Percentiles rank a stretch among this genome's conserved stretches.
Conservation (phyloP, 805 yeast species). For the Ascoidea rubescens region DNA sequence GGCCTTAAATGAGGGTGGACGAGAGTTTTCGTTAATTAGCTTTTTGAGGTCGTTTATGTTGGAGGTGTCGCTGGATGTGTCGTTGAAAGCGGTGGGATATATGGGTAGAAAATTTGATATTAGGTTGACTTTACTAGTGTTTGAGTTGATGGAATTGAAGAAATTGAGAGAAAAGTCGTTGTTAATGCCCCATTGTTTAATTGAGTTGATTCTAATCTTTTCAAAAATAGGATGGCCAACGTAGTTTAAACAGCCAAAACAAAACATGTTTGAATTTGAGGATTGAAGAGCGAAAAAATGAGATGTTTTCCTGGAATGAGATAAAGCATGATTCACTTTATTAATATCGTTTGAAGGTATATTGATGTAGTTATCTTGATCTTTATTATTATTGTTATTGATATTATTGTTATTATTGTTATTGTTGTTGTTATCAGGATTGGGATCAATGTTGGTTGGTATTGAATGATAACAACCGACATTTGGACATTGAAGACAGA, state of each 20-base stretch:
- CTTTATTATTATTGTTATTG: too few relatives aligned
- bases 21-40: slow-evolving; percentile 20
- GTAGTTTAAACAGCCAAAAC: slow-evolving; percentile 68
- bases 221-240: slow-evolving; percentile 50
- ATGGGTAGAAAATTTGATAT: slow-evolving; percentile 15
- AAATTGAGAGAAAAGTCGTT: too few relatives aligned
- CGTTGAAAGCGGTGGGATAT: slow-evolving; percentile 14
- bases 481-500: slow-evolving; percentile 70
- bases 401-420: too few relatives aligned
- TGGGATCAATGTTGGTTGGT: too few relatives aligned
- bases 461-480: slow-evolving; percentile 42
- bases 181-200: slow-evolving; percentile 9
- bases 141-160: too few relatives aligned
- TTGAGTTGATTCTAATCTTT: slow-evolving; percentile 24
- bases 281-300: slow-evolving; percentile 60
- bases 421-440: too few relatives aligned
- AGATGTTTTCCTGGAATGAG: slow-evolving; percentile 31
- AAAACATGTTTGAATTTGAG: slow-evolving; percentile 51
- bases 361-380: too few relatives aligned
- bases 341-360: slow-evolving; percentile 9
- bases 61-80: slow-evolving; percentile 12
- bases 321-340: slow-evolving; percentile 25
- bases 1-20: slow-evolving; percentile 36
- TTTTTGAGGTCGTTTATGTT: slow-evolving; percentile 2
- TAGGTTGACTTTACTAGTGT: background rate